Evolutionary conservation across 1,139 yeast species (phyloP), one percentile per base, ranked within the genome.

Genomic region (Lodderomyces jiufengensis): DNA sequence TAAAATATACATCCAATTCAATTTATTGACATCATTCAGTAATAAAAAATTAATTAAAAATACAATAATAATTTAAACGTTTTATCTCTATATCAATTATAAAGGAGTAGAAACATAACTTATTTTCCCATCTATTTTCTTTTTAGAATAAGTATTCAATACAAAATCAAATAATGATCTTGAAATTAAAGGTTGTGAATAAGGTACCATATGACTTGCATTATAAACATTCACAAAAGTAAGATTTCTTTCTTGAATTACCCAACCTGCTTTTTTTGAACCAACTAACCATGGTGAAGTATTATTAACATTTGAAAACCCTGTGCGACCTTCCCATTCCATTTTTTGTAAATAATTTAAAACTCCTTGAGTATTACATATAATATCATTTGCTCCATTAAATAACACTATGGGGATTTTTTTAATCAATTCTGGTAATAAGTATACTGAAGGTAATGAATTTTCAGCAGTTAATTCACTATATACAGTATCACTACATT

Each of bases 161-260:
- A 28, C 24, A 20, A 76, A 44, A 50, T 83, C 88, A 30, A 83
- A 62, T 34, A 92, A 64, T 22, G 90, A 87, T 47, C 88, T 68
- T 8, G 90, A 74, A 22, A 76, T 68, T 32, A 71, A 76, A 1
- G 95, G 86, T 34, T 76, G 61, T 53, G 90, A 97, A 49, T 77
- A 84, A 1, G 97, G 95, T 14, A 90, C 95, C 98, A 92, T 92
- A 54, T 92, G 98, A 4, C 95, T 82, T 0, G 95, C 77, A 49
- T 85, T 78, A 54, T 64, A 78, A 2, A 90, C 77, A 44, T 79
- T 77, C 21, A 86, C 76, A 55, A 82, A 84, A 0, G 96, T 84
- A 49, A 92, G 65, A 50, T 86, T 86, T 44, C 88, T 72, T 38
- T 80, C 88, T 12, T 51, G 55, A 42, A 64, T 62, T 28, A 81